Evolutionary conservation across 2,329 filamentous ascomycete species (phyloP).

Genomic region (Hypoxylon sp.): DNA sequence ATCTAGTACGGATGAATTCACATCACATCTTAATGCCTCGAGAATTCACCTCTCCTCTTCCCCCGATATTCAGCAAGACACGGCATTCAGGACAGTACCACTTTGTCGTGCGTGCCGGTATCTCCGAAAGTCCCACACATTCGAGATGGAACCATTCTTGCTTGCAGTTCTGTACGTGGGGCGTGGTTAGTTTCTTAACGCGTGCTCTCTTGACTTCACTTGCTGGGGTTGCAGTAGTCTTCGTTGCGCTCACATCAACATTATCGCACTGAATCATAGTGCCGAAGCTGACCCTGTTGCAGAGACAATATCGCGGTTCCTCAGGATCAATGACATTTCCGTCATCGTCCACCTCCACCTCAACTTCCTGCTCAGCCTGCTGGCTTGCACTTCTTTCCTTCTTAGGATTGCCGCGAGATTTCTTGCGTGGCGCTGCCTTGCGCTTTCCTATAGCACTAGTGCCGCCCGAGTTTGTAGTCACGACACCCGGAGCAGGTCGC

Average conservation of each 20-base stretch:
- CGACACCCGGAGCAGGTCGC: conserved; percentile 77
- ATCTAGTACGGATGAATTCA: not conserved
- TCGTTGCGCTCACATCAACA: conserved; percentile 69
- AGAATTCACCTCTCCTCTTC: conserved; percentile 73
- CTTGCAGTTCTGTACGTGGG: conserved; percentile 70
- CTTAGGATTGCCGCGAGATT: conserved; percentile 60
- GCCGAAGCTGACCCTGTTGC: conserved; percentile 83
- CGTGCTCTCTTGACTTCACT: conserved; percentile 25
- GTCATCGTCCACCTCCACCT: conserved; percentile 74
- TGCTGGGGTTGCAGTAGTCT: conserved; percentile 37
- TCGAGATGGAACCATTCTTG: conserved; percentile 88
- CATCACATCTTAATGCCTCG: conserved; percentile 63
- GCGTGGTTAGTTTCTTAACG: conserved; percentile 45
- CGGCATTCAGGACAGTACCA: conserved; percentile 88
- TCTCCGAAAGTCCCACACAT: conserved; percentile 76
- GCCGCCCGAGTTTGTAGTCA: conserved; percentile 72
- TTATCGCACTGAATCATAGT: conserved; percentile 89
- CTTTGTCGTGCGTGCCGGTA: conserved; percentile 79
- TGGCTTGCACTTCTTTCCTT: conserved; percentile 57
- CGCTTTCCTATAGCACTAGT: conserved; percentile 78
- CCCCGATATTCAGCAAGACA: conserved; percentile 70
- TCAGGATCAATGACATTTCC: conserved; percentile 79
- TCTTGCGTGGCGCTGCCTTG: conserved; percentile 77
- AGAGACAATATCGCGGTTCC: conserved; percentile 82
- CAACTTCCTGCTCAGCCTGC: conserved; percentile 60